A percentile compares a stretch with the other conserved stretches of the same genome.
Conservation (phyloP, 768 basidiomycete species). For the Kondoa subrosea region DNA sequence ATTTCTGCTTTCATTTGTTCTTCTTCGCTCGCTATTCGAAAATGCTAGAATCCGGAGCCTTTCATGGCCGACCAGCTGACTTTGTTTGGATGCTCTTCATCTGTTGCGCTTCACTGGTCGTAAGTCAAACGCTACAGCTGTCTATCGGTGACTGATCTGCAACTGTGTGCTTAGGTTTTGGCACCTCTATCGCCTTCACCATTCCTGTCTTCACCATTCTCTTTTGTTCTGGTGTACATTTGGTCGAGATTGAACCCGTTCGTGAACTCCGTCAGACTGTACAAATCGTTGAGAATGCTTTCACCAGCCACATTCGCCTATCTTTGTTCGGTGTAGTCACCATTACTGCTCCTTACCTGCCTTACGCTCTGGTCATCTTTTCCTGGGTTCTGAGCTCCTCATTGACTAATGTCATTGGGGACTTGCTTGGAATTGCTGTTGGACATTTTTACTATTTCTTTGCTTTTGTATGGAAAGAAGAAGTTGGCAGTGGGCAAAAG, state of each 20-base stretch:
- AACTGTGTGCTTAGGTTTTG: slow-evolving; percentile 20
- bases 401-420: slow-evolving; percentile 68
- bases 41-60: slow-evolving; percentile 92
- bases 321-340: slow-evolving; percentile 88
- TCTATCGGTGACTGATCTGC: slow-evolving; percentile 7
- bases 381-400: slow-evolving; percentile 35
- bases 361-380: slow-evolving; percentile 72
- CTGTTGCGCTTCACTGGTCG: slow-evolving; percentile 69
- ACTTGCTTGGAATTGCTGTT: slow-evolving; percentile 67
- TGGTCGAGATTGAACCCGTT: slow-evolving; percentile 91
- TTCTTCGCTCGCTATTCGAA: slow-evolving; percentile 98
- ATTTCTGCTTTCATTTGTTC: slow-evolving; percentile 92
- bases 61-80: slow-evolving; percentile 74
- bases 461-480: slow-evolving; percentile 24
- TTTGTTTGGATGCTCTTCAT: slow-evolving; percentile 86
- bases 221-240: slow-evolving; percentile 64
- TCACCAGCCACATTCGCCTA: slow-evolving; percentile 49
- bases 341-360: slow-evolving; percentile 88
- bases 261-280: not conserved
- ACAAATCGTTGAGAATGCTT: not conserved
- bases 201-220: slow-evolving; percentile 43
- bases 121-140: slow-evolving; percentile 34
- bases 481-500: slow-evolving; percentile 21
- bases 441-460: slow-evolving; percentile 49
- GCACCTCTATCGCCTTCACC: slow-evolving; percentile 31